These are phyloP conservation scores for Lasiodiplodia sp. DNA, from an alignment of 2,329 filamentous ascomycete species.

Conservation along the genomic window DNA sequence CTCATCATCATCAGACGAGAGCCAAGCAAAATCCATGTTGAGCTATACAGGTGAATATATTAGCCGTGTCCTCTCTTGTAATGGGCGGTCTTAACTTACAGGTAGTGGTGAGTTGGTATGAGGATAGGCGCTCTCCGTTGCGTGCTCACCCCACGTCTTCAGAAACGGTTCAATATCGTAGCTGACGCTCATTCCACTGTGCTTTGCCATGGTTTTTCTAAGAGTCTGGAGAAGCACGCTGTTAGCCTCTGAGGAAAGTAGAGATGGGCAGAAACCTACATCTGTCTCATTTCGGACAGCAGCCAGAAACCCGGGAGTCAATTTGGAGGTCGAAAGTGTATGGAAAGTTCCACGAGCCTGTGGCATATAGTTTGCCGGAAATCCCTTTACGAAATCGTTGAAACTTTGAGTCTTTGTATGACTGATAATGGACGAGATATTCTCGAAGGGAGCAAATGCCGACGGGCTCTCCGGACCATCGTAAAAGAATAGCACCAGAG, in stretches of 20 bases:
- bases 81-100: background rate
- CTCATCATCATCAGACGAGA: background rate
- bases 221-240: background rate
- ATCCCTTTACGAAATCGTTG: background rate
- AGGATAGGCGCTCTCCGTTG: slow-evolving; percentile 11
- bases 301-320: background rate
- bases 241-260: background rate
- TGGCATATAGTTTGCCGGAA: background rate
- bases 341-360: slow-evolving; percentile 9
- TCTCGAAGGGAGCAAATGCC: background rate
- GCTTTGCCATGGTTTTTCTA: background rate
- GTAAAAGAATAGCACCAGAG: background rate
- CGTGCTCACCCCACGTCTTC: background rate
- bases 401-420: background rate
- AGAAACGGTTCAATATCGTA: slow-evolving; percentile 15
- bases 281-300: slow-evolving; percentile 7
- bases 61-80: background rate
- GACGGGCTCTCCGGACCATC: background rate
- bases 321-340: background rate
- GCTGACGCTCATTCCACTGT: slow-evolving; percentile 6
- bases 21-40: slow-evolving; percentile 16
- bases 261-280: background rate
- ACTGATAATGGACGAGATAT: background rate
- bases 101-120: slow-evolving; percentile 5
- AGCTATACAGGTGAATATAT: background rate